These are phyloP conservation scores for Aspergillus arachidicola DNA, from an alignment of 2,329 filamentous ascomycete species.

Conservation along the genomic window DNA sequence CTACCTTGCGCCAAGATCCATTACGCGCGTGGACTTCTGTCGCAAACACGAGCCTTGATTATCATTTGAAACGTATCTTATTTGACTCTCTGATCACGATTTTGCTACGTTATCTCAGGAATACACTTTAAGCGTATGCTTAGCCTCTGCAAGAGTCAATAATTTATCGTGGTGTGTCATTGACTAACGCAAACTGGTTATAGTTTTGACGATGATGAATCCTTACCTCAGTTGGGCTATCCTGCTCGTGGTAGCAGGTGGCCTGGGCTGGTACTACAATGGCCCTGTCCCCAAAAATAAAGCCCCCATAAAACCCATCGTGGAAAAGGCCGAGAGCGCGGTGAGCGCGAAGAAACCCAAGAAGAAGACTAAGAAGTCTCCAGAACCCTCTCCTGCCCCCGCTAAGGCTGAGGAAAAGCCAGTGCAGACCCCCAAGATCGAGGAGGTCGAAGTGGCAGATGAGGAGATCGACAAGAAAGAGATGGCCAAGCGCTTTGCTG, in stretches of 20 bases:
- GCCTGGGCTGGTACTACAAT: constrained; percentile 47
- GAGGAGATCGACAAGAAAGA: constrained; percentile 70
- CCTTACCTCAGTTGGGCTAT: constrained; percentile 49
- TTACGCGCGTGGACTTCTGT: constrained; percentile 1
- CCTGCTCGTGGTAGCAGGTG: constrained; percentile 43
- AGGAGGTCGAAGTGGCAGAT: constrained; percentile 45
- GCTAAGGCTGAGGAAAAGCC: constrained; percentile 35
- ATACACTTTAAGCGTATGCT: constrained; percentile 13
- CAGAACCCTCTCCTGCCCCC: constrained; percentile 31
- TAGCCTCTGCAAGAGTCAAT: not conserved
- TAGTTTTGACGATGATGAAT: constrained; percentile 41
- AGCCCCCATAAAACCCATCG: constrained; percentile 29
- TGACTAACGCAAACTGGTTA: constrained; percentile 8
- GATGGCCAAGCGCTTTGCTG: constrained; percentile 74
- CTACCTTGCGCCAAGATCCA: not conserved
- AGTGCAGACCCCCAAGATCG: constrained; percentile 29
- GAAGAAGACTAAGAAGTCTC: constrained; percentile 39
- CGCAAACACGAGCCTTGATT: constrained; percentile 3
- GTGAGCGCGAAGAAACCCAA: constrained; percentile 45
- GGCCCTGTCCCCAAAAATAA: constrained; percentile 36
- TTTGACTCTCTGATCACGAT: constrained; percentile 11
- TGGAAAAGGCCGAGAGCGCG: constrained; percentile 38
- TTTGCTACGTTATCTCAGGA: constrained; percentile 13
- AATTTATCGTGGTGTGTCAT: not conserved
- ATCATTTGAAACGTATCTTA: not conserved